Percentiles rank a stretch among this genome's conserved stretches.
Evolutionary conservation across 2,329 filamentous ascomycete species (phyloP).

Genomic region (Cladosporium sp.): DNA sequence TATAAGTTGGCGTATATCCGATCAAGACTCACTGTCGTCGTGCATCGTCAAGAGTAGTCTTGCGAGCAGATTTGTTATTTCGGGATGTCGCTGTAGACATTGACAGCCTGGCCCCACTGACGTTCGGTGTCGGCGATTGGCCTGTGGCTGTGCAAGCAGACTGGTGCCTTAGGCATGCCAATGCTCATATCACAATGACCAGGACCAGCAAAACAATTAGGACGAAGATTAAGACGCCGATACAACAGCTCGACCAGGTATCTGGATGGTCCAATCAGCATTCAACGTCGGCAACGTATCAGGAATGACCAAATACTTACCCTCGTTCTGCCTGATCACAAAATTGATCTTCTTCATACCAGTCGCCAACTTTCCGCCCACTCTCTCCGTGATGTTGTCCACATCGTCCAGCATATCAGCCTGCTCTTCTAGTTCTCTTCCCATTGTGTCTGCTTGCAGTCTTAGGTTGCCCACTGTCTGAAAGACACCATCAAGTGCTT

Average conservation of each 20-base stretch:
- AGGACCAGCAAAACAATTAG: slow-evolving; percentile 82
- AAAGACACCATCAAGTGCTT: slow-evolving; percentile 88
- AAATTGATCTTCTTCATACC: slow-evolving; percentile 82
- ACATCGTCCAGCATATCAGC: slow-evolving; percentile 80
- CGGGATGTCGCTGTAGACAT: background rate
- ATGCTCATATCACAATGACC: slow-evolving; percentile 57
- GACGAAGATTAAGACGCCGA: slow-evolving; percentile 80
- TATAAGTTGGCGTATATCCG: background rate
- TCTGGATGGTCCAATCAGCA: slow-evolving; percentile 41
- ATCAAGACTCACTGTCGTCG: slow-evolving; percentile 25
- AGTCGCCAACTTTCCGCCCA: slow-evolving; percentile 77
- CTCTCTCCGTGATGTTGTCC: slow-evolving; percentile 78
- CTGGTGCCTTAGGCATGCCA: slow-evolving; percentile 10
- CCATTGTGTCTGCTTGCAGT: slow-evolving; percentile 92
- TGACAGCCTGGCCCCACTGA: background rate
- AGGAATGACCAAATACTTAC: slow-evolving; percentile 46
- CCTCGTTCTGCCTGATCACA: slow-evolving; percentile 87
- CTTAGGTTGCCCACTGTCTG: slow-evolving; percentile 86
- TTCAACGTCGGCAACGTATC: background rate
- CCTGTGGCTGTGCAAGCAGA: slow-evolving; percentile 15
- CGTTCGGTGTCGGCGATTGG: slow-evolving; percentile 6
- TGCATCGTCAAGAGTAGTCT: slow-evolving; percentile 23
- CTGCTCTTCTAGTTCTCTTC: slow-evolving; percentile 92
- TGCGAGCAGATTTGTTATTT: background rate
- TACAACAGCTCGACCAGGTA: slow-evolving; percentile 80